Conservation (phyloP, 2,329 filamentous ascomycete genomes). For the Fusarium circinatum region DNA sequence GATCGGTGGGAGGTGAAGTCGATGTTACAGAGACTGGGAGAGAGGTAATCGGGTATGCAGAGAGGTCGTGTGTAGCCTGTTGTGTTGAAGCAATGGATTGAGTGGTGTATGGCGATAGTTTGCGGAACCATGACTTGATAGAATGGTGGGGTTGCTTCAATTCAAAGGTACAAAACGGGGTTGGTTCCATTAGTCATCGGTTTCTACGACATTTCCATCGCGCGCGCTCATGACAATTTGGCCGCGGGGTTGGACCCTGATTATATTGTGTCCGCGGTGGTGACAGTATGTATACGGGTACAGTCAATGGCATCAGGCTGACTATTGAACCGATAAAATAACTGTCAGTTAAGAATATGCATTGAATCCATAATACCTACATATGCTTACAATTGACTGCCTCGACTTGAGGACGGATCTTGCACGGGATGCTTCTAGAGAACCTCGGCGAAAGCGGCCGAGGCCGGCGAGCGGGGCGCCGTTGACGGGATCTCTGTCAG, state of each 20-base stretch:
- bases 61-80: constrained; percentile 5
- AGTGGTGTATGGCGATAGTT: constrained; percentile 40
- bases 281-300: background rate
- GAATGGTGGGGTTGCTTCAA: constrained; percentile 34
- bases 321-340: background rate
- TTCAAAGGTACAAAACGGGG: constrained; percentile 29
- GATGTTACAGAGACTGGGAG: background rate
- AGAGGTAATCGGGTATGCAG: background rate
- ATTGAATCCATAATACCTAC: background rate
- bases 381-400: background rate
- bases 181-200: constrained; percentile 38
- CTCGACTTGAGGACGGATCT: background rate
- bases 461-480: constrained; percentile 28
- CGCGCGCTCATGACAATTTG: constrained; percentile 28
- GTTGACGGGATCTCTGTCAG: constrained; percentile 29
- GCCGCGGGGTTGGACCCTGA: constrained; percentile 11
- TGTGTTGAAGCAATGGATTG: constrained; percentile 20
- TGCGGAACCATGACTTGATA: constrained; percentile 41
- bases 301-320: background rate
- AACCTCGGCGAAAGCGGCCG: constrained; percentile 40
- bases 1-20: background rate
- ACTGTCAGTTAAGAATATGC: too few relatives aligned
- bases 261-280: background rate
- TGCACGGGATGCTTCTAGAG: constrained; percentile 4
- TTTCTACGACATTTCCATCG: constrained; percentile 15